These are phyloP conservation scores for Kodamaea neixiangensis DNA, from an alignment of 805 yeast species.

Conservation along the genomic window DNA sequence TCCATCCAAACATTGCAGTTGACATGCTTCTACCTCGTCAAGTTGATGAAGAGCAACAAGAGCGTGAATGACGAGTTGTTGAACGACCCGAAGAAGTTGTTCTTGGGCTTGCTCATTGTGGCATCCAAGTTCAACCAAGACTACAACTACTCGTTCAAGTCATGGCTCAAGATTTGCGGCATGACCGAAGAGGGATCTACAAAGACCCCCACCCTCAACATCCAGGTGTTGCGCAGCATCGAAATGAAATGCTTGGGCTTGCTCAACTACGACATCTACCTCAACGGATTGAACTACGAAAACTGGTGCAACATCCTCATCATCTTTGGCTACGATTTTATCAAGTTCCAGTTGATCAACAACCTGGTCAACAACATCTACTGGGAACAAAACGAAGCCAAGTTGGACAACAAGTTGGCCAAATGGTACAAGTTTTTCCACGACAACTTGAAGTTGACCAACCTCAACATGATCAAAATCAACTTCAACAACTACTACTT, in stretches of 20 bases:
- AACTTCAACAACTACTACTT: slow-evolving; percentile 30
- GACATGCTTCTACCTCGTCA: slow-evolving; percentile 63
- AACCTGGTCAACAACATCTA: slow-evolving; percentile 18
- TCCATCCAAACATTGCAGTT: slow-evolving; percentile 64
- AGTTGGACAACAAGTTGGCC: slow-evolving; percentile 22
- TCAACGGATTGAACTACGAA: slow-evolving; percentile 50
- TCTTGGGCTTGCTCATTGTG: slow-evolving; percentile 66
- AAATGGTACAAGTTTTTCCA: slow-evolving; percentile 33
- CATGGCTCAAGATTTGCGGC: slow-evolving; percentile 79
- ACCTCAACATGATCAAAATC: slow-evolving; percentile 25
- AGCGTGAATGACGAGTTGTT: slow-evolving; percentile 13
- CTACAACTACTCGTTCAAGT: slow-evolving; percentile 62
- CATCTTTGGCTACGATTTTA: slow-evolving; percentile 46
- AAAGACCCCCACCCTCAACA: slow-evolving; percentile 32
- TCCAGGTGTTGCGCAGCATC: slow-evolving; percentile 48
- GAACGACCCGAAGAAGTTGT: slow-evolving; percentile 63
- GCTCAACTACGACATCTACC: slow-evolving; percentile 58
- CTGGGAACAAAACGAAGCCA: slow-evolving; percentile 26
- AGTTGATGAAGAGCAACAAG: slow-evolving; percentile 33
- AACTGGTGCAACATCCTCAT: slow-evolving; percentile 47
- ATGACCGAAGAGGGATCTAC: slow-evolving; percentile 21
- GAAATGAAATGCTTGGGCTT: slow-evolving; percentile 56
- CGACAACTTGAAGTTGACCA: slow-evolving; percentile 21
- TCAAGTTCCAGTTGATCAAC: slow-evolving; percentile 34
- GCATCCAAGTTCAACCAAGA: slow-evolving; percentile 77